phyloP scores from a whole-genome alignment of 2,329 filamentous ascomycete species.

The Colletotrichum eremochloae region DNA sequence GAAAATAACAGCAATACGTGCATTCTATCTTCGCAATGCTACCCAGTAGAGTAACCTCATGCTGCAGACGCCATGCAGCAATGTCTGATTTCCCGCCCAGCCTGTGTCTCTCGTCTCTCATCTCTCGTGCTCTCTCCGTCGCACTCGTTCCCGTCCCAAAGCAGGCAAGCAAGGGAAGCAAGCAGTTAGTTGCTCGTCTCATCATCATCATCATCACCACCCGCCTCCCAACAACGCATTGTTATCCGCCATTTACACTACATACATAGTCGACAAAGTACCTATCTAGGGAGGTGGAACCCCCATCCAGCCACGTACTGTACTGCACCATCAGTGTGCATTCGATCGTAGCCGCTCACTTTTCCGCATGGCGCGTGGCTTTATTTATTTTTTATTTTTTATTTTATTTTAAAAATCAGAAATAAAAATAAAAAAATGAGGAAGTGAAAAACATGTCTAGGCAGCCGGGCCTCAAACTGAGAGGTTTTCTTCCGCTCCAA shows the following conservation, averaged over 20 bases:
- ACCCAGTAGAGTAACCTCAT: slow-evolving; percentile 30
- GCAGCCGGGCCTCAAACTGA: slow-evolving; percentile 19
- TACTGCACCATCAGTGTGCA: neutral
- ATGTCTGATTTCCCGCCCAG: slow-evolving; percentile 27
- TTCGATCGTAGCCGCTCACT: slow-evolving; percentile 10
- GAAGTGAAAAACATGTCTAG: neutral
- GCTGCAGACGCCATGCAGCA: slow-evolving; percentile 37
- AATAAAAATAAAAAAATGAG: neutral
- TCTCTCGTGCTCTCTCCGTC: neutral
- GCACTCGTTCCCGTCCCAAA: slow-evolving; percentile 17
- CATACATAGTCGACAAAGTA: too few species aligned
- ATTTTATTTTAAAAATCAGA: too few species aligned
- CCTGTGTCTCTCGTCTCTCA: neutral
- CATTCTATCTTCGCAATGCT: neutral
- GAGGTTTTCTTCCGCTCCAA: slow-evolving; percentile 13
- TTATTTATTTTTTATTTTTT: too few species aligned
- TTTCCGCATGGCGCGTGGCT: slow-evolving; percentile 3
- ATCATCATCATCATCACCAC: too few species aligned
- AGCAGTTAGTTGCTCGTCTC: slow-evolving; percentile 3
- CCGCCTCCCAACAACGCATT: too few species aligned
- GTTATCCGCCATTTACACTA: too few species aligned
- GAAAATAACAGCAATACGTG: neutral
- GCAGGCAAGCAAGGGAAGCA: neutral
- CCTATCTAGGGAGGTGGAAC: too few species aligned
- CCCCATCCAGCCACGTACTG: neutral